Conservation (phyloP, 768 basidiomycete species). For the Boletellus ananas region DNA sequence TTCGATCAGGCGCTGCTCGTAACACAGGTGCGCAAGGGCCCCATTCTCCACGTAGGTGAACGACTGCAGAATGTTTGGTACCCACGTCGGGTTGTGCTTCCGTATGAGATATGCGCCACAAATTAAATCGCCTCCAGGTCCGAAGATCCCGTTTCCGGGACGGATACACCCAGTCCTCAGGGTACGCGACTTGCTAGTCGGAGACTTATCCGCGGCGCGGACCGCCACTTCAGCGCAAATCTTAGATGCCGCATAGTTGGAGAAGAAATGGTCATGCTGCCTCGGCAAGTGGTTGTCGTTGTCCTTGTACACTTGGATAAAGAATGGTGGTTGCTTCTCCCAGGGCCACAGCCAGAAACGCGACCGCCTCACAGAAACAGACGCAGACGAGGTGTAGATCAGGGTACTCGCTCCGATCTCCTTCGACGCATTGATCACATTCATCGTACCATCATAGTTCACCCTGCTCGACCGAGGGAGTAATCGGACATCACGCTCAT, state of each 20-base stretch:
- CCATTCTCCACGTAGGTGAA: constrained; percentile 77
- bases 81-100: constrained; percentile 61
- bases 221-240: constrained; percentile 50
- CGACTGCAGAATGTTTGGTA: constrained; percentile 52
- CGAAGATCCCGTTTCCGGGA: constrained; percentile 77
- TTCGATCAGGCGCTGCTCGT: constrained; percentile 69
- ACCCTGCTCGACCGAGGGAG: constrained; percentile 54
- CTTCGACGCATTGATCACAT: constrained; percentile 58
- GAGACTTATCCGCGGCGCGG: constrained; percentile 38
- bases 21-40: constrained; percentile 65
- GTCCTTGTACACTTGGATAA: constrained; percentile 64
- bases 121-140: constrained; percentile 69
- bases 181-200: constrained; percentile 25
- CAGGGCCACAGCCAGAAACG: constrained; percentile 75
- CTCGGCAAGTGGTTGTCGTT: constrained; percentile 51
- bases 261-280: constrained; percentile 62
- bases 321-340: constrained; percentile 54
- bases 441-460: constrained; percentile 65
- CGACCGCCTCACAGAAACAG: constrained; percentile 52
- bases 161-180: constrained; percentile 71
- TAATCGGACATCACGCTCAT: constrained; percentile 54
- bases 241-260: constrained; percentile 75
- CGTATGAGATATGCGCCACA: constrained; percentile 62
- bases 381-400: constrained; percentile 73
- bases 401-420: constrained; percentile 52